A percentile compares a stretch with the other conserved stretches of the same genome.
Evolutionary conservation across 306 rosid species (phyloP).

Genomic region (Trifolium fragiferum): DNA sequence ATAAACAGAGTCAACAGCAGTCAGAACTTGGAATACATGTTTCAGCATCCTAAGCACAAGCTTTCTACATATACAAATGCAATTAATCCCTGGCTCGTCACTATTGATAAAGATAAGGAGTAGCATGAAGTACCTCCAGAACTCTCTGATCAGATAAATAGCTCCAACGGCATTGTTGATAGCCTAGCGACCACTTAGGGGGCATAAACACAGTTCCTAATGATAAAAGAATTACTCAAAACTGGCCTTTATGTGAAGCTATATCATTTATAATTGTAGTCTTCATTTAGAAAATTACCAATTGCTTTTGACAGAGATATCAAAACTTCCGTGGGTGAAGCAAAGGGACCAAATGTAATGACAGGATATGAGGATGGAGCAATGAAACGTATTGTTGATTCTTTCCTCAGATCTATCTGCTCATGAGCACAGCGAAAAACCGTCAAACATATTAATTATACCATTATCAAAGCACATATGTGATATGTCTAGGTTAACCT

Average conservation of each 20-base stretch:
- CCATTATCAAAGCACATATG: conserved; percentile 17
- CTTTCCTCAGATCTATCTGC: conserved; percentile 90
- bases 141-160: conserved; percentile 76
- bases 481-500: conserved; percentile 31
- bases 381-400: conserved; percentile 62
- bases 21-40: conserved; percentile 22
- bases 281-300: conserved; percentile 58
- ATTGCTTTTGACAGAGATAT: conserved; percentile 77
- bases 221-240: conserved; percentile 30
- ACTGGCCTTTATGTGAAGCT: conserved; percentile 8
- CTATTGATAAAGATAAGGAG: conserved; percentile 19
- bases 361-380: conserved; percentile 83
- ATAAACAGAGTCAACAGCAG: not conserved
- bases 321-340: conserved; percentile 76
- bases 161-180: conserved; percentile 95
- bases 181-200: conserved; percentile 94
- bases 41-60: conserved; percentile 32
- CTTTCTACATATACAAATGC: conserved; percentile 20
- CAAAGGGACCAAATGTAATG: conserved; percentile 86
- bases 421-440: conserved; percentile 36
- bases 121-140: conserved; percentile 60
- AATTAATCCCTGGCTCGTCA: conserved; percentile 28
- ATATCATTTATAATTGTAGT: conserved; percentile 11
- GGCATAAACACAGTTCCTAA: conserved; percentile 88
- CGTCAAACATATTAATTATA: conserved; percentile 34